Evolutionary conservation across 2,329 filamentous ascomycete genomes (phyloP), one percentile per base, ranked within the genome.

Genomic region (Volutella citrinella): DNA sequence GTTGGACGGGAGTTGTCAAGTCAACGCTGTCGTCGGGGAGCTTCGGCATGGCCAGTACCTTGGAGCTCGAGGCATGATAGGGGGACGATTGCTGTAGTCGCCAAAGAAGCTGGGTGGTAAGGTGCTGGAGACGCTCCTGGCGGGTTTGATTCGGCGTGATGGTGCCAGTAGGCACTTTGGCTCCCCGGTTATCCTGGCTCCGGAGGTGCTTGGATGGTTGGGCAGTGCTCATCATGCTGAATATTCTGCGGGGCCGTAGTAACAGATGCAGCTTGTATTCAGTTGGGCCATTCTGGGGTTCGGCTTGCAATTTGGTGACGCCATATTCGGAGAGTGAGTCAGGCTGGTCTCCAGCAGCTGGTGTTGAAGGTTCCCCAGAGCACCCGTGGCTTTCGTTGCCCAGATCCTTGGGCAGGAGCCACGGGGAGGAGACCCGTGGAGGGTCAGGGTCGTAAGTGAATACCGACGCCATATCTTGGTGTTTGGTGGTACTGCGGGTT

Each of bases 181-280:
- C 19, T 18, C 36, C 32, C 26, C 35, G 34, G 15, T 16, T n/a
- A 9, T 36, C 40, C 14, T 34, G 28, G 22, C 26, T 17, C 10
- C 20, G 30, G n/a, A 14, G 18, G 31, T 34, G 6, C 22, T 30
- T 22, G 9, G 20, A 28, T 36, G 42, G 27, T 30, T 30, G 21
- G 10, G 27, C 22, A 8, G 88, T 94, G 46, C 80, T 90, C 57
- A 82, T 82, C 19, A 73, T 76, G 21, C 72, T 74, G 59, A 90
- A 95, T 7, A 76, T 78, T 42, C 88, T 77, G 38, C 91, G 76
- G 12, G 85, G 82, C 21, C 89, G 80, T 32, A 96, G 68, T 7
- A 97, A 73, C 6, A 98, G 70, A 63, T 97, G 93, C 26, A 98
- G 67, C 61, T 98, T 98, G 66, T 98, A 98, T 64, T 98, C 93